Conservation (phyloP, 805 yeast species). For the Dipodascus geniculatus region DNA sequence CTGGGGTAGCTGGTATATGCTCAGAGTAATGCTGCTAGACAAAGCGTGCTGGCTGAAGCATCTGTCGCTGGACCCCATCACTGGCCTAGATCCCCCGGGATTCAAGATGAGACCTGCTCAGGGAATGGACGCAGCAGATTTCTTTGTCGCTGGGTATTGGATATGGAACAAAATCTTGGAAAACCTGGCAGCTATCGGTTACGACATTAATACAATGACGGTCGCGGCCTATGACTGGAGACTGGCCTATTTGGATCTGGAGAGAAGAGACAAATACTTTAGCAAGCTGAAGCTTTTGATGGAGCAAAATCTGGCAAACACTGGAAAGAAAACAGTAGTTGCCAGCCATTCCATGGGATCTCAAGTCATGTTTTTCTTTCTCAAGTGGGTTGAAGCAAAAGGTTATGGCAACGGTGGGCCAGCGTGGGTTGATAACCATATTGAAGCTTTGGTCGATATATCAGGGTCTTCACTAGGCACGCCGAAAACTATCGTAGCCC, state of each 20-base stretch:
- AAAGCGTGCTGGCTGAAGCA: conserved; percentile 91
- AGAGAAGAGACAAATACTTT: conserved; percentile 77
- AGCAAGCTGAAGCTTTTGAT: conserved; percentile 60
- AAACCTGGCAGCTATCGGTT: conserved; percentile 86
- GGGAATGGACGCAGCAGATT: conserved; percentile 95
- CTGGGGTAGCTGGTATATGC: conserved; percentile 97
- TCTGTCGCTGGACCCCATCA: conserved; percentile 75
- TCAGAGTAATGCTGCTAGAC: conserved; percentile 81
- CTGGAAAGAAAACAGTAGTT: conserved; percentile 59
- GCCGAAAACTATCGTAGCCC: conserved; percentile 85
- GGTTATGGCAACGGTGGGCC: conserved; percentile 91
- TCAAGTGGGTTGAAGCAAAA: conserved; percentile 93
- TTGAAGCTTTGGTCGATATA: conserved; percentile 74
- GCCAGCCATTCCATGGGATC: conserved; percentile 96
- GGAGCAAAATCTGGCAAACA: conserved; percentile 42
- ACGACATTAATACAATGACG: conserved; percentile 81
- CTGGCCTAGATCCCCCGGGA: conserved; percentile 87
- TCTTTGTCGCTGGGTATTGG: conserved; percentile 96
- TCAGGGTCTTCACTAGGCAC: conserved; percentile 89
- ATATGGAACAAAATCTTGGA: conserved; percentile 93
- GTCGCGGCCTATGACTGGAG: conserved; percentile 97
- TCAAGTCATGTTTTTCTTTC: conserved; percentile 74
- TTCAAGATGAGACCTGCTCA: conserved; percentile 79
- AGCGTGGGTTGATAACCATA: conserved; percentile 74
- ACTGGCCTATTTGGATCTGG: conserved; percentile 78